Evolutionary conservation across 2,329 filamentous ascomycete species (phyloP).

Genomic region (Ceratocystis alfenasii): DNA sequence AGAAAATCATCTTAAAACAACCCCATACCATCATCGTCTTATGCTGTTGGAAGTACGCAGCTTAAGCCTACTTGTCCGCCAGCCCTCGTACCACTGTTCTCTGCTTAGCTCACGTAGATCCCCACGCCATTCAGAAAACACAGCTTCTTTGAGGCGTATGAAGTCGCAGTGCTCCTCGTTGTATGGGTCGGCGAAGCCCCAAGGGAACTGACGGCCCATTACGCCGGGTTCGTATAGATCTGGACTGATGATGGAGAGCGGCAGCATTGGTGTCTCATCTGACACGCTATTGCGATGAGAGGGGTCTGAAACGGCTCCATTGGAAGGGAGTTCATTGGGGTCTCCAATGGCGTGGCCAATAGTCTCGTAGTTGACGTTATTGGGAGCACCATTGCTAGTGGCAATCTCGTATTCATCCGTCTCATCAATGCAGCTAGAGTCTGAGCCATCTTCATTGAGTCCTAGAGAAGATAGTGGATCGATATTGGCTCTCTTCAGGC

Average conservation of each 20-base stretch:
- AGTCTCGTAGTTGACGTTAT: conserved; percentile 35
- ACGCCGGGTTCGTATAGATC: conserved; percentile 75
- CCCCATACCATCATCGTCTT: conserved; percentile 26
- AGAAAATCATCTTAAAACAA: conserved; percentile 13
- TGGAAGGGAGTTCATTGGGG: conserved; percentile 27
- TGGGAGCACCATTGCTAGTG: conserved; percentile 24
- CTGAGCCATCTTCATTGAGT: conserved; percentile 61
- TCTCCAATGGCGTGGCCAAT: conserved; percentile 34
- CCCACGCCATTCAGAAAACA: conserved; percentile 85
- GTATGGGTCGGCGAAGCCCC: conserved; percentile 93
- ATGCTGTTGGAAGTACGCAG: conserved; percentile 35
- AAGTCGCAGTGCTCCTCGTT: conserved; percentile 91
- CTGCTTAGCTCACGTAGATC: conserved; percentile 84
- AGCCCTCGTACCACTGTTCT: conserved; percentile 90
- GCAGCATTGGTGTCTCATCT: conserved; percentile 57
- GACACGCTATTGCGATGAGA: conserved; percentile 36
- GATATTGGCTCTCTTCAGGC: conserved; percentile 70
- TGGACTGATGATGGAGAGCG: conserved; percentile 85
- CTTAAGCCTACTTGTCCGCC: conserved; percentile 65
- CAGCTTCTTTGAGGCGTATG: conserved; percentile 72
- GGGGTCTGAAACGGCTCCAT: conserved; percentile 30
- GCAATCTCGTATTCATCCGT: conserved; percentile 36
- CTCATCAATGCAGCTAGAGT: conserved; percentile 43
- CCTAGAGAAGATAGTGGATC: conserved; percentile 81
- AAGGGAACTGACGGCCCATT: conserved; percentile 80